Evolutionary conservation across 164 flowering plant species (phyloP).

Genomic region (Aristolochia fimbriata): DNA sequence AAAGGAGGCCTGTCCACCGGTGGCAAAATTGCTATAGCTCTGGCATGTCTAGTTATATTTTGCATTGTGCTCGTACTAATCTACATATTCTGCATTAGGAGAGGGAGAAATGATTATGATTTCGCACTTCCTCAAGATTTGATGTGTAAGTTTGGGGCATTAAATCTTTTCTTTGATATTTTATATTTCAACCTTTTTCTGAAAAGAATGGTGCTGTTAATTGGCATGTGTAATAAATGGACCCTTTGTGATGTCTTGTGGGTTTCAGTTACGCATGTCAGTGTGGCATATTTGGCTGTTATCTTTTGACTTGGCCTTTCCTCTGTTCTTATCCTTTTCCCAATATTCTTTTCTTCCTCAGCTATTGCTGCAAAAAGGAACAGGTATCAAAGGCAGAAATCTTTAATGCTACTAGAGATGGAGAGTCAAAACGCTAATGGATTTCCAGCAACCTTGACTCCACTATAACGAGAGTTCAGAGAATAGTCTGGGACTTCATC

Average conservation of each 20-base stretch:
- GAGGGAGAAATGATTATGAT: constrained; percentile 73
- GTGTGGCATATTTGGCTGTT: background rate
- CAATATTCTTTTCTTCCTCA: constrained; percentile 21
- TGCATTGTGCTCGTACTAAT: constrained; percentile 29
- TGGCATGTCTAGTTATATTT: constrained; percentile 46
- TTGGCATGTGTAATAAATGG: no score
- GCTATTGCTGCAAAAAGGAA: constrained; percentile 94
- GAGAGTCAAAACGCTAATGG: constrained; percentile 81
- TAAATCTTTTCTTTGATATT: no score
- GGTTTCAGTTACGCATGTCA: no score
- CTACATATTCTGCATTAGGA: constrained; percentile 55
- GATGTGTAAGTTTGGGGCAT: constrained; percentile 48
- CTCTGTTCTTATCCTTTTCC: background rate
- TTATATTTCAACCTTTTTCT: no score
- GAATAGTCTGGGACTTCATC: background rate
- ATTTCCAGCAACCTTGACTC: constrained; percentile 46
- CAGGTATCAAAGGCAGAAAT: constrained; percentile 84
- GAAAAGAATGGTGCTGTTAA: no score
- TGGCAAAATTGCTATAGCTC: constrained; percentile 73
- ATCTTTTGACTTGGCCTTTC: background rate
- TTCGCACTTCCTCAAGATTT: constrained; percentile 87
- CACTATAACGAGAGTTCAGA: constrained; percentile 15
- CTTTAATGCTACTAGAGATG: constrained; percentile 93
- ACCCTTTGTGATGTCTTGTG: no score
- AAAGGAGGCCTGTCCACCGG: constrained; percentile 58